phyloP scores from a whole-genome alignment of 495 filamentous ascomycete genomes.

The Tuber magnatum region DNA sequence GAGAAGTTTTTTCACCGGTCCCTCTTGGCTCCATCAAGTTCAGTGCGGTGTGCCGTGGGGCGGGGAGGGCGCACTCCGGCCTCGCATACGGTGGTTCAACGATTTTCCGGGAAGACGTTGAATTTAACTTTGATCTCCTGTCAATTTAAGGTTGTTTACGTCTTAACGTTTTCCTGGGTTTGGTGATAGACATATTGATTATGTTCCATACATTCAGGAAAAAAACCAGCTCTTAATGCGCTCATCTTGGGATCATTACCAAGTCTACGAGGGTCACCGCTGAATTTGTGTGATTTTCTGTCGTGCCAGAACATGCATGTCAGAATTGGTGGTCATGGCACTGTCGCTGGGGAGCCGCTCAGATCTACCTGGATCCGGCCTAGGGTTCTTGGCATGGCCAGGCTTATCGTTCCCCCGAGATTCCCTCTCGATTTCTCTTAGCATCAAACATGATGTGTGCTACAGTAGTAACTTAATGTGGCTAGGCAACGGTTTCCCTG shows the following conservation, averaged over 20 bases:
- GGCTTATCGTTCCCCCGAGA: neutral
- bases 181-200: neutral
- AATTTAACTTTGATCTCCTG: neutral
- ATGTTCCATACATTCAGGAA: neutral
- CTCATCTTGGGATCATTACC: neutral
- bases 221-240: neutral
- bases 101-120: neutral
- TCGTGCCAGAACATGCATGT: neutral
- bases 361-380: neutral
- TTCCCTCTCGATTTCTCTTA: neutral
- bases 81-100: neutral
- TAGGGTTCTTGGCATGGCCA: neutral
- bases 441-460: neutral
- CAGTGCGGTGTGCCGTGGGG: neutral
- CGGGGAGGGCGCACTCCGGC: neutral
- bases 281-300: neutral
- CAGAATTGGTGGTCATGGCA: neutral
- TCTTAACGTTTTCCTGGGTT: neutral
- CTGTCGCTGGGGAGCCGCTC: neutral
- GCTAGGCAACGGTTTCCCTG: neutral
- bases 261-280: neutral
- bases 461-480: neutral
- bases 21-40: neutral
- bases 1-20: neutral
- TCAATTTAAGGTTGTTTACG: neutral